phyloP scores from a whole-genome alignment of 2,329 filamentous ascomycete genomes.

The Byssochlamys sp. region DNA sequence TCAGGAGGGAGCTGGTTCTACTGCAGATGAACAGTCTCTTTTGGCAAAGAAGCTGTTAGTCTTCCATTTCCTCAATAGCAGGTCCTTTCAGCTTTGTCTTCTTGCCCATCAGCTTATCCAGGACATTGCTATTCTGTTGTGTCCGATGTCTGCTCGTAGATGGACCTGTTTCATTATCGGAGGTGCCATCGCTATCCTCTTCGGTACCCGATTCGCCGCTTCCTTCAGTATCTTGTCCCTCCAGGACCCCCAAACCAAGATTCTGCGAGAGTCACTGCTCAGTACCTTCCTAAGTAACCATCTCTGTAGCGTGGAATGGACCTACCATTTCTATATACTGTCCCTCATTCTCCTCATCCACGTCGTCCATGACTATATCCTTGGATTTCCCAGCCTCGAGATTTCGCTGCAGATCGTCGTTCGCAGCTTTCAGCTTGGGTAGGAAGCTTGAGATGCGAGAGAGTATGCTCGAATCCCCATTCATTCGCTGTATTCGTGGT shows the following conservation, averaged over 20 bases:
- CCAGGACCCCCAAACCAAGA: constrained; percentile 36
- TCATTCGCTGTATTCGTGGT: constrained; percentile 23
- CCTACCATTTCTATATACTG: constrained; percentile 37
- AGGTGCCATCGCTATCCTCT: constrained; percentile 8
- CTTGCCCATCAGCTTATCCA: constrained; percentile 30
- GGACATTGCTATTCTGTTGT: constrained; percentile 18
- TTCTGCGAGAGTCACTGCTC: constrained; percentile 18
- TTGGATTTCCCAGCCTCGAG: constrained; percentile 25
- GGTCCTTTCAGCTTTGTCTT: constrained; percentile 21
- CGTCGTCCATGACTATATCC: constrained; percentile 26
- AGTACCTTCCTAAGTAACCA: not conserved
- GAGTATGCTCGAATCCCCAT: constrained; percentile 21
- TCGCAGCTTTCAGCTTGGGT: constrained; percentile 34
- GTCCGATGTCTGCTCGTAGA: constrained; percentile 6
- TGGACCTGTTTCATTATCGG: constrained; percentile 5
- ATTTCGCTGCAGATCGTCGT: constrained; percentile 31
- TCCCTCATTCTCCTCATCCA: constrained; percentile 21
- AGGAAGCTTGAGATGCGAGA: constrained; percentile 32
- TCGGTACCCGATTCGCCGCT: constrained; percentile 11
- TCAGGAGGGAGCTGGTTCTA: no score
- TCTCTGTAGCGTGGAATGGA: not conserved
- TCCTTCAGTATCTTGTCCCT: constrained; percentile 25
- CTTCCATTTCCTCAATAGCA: constrained; percentile 28
- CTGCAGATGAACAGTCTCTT: not conserved
- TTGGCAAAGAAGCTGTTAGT: constrained; percentile 8